These are phyloP conservation scores for Novakomyces olei DNA, from an alignment of 805 yeast species.

Conservation along the genomic window DNA sequence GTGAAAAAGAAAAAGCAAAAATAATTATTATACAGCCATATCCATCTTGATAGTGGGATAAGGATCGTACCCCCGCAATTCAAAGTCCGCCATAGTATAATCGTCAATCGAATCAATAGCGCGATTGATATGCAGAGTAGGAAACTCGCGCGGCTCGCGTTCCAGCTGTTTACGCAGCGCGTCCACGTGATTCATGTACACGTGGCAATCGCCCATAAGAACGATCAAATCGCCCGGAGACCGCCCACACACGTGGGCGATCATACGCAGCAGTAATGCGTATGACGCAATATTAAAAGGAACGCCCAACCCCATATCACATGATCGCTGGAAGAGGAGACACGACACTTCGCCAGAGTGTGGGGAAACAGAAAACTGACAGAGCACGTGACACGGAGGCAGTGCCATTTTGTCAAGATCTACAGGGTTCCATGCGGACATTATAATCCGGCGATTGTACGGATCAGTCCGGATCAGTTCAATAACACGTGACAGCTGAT, in stretches of 20 bases:
- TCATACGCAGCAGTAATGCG: slow-evolving; percentile 78
- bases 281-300: slow-evolving; percentile 96
- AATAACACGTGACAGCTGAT: slow-evolving; percentile 66
- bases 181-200: slow-evolving; percentile 78
- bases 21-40: slow-evolving; percentile 61
- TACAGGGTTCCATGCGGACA: slow-evolving; percentile 98
- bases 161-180: slow-evolving; percentile 62
- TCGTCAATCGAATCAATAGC: slow-evolving; percentile 53
- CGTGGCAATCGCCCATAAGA: slow-evolving; percentile 93
- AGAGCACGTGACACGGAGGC: slow-evolving; percentile 95
- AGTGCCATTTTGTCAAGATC: slow-evolving; percentile 86
- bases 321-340: slow-evolving; percentile 83
- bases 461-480: slow-evolving; percentile 69
- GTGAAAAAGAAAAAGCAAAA: background rate
- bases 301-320: slow-evolving; percentile 99
- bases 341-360: slow-evolving; percentile 57
- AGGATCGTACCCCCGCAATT: slow-evolving; percentile 57
- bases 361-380: slow-evolving; percentile 65
- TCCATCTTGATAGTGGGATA: slow-evolving; percentile 75
- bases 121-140: slow-evolving; percentile 49
- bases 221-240: slow-evolving; percentile 91
- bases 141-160: slow-evolving; percentile 61
- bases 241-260: slow-evolving; percentile 86
- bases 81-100: slow-evolving; percentile 73
- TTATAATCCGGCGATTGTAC: slow-evolving; percentile 76